phyloP scores from a whole-genome alignment of 1,139 yeast species.

The Pichia sp. region DNA sequence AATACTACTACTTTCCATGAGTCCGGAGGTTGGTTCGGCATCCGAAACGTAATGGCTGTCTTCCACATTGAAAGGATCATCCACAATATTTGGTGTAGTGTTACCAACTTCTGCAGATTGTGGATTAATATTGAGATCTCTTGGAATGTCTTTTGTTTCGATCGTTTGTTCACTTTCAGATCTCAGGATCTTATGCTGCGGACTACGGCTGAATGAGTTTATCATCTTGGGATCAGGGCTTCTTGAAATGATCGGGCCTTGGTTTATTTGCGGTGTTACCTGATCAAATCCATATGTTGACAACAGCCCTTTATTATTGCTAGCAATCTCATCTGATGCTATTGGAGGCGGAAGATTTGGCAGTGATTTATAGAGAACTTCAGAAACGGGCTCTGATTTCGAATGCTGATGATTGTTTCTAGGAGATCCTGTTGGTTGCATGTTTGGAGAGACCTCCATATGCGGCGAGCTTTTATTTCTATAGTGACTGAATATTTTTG shows the following conservation, averaged over 20 bases:
- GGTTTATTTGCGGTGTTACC: conserved; percentile 9
- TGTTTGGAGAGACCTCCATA: no score
- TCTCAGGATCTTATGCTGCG: conserved; percentile 4
- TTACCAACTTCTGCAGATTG: conserved; percentile 9
- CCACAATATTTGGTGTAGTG: conserved; percentile 4
- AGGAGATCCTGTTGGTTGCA: background rate
- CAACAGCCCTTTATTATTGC: conserved; percentile 8
- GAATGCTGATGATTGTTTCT: conserved; percentile 11
- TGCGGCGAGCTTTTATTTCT: no score
- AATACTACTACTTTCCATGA: conserved; percentile 1
- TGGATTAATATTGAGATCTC: conserved; percentile 4
- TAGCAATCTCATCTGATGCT: conserved; percentile 1
- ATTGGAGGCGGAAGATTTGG: conserved; percentile 10
- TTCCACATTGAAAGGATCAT: background rate
- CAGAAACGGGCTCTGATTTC: conserved; percentile 5
- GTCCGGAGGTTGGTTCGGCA: background rate
- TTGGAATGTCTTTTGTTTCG: conserved; percentile 6
- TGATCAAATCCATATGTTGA: conserved; percentile 20
- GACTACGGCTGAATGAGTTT: background rate
- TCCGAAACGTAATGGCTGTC: background rate
- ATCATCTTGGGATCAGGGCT: conserved; percentile 3
- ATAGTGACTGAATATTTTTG: no score
- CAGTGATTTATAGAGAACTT: conserved; percentile 2
- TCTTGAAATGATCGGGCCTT: conserved; percentile 11
- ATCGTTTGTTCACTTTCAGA: conserved; percentile 8